Evolutionary conservation across 129 eudicot species (phyloP), one percentile per base, ranked within the genome.

Genomic region (Mikania micrantha): DNA sequence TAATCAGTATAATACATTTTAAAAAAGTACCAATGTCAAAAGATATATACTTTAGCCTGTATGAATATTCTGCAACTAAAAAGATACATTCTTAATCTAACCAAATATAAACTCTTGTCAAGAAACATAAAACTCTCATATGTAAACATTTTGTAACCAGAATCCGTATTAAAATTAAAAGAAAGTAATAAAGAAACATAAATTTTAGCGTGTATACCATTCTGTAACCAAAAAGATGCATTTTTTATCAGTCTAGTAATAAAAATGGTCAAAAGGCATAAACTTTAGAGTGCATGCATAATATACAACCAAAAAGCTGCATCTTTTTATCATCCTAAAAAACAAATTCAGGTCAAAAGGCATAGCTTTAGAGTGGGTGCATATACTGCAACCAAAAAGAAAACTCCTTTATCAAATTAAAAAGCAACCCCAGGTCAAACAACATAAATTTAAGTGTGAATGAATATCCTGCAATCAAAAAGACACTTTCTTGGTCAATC

Each of bases 261-360:
- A 60, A 39, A 15, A 39, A 67, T 12, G 25, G 47, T 44, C 12
- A 44, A 20, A 68, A 52, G 20, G 39, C 25, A 61, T 5, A n/a
- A 65, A 65, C 78, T 87, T 91, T 34, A 91, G 81, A 0, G 95
- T 85, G 93, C 87, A 91, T 5, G 95, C 95, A 62, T 91, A 91
- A 67, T 80, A 94, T 91, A 80, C 71, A 70, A 65, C 34, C 31
- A 29, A 7, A 25, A 64, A 71, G 16, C 68, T 32, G 44, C 1
- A 21, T 25, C 19, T 6, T 44, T 21, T 13, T 20, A 35, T 35
- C 36, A 68, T 3, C 52, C 12, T 29, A 5, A 47, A 45, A n/a
- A 72, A 61, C 28, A 47, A 63, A 71, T 27, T 60, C 77, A 15
- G 28, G 38, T 34, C 19, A 44, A 20, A 67, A 53, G 12, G 17